phyloP scores from a whole-genome alignment of 306 rosid species.

The Psophocarpus tetragonolobus region DNA sequence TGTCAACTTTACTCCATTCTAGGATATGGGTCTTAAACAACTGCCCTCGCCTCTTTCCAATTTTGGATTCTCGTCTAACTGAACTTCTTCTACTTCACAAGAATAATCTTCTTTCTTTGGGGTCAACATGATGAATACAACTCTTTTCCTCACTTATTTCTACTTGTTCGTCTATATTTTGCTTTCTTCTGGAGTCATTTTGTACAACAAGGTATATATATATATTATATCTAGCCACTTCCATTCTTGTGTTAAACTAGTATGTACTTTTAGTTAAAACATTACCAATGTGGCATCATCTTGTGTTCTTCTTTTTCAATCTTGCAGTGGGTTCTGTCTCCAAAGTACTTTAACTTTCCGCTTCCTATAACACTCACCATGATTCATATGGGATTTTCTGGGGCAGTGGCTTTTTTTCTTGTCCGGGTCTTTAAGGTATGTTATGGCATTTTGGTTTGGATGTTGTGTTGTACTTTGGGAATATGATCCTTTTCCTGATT shows the following conservation, averaged over 20 bases:
- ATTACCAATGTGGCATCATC: not conserved
- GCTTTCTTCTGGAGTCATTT: slow-evolving; percentile 90
- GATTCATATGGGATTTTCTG: slow-evolving; percentile 99
- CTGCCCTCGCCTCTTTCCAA: not conserved
- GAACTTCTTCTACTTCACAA: not conserved
- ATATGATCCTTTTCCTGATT: slow-evolving; percentile 12
- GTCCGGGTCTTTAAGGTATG: slow-evolving; percentile 92
- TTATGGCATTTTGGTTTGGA: not conserved
- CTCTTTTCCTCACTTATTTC: slow-evolving; percentile 78
- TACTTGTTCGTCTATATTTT: slow-evolving; percentile 79
- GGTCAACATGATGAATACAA: slow-evolving; percentile 61
- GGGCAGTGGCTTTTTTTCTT: slow-evolving; percentile 81
- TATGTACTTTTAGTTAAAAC: not conserved
- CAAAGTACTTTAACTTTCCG: slow-evolving; percentile 90
- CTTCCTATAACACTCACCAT: slow-evolving; percentile 90
- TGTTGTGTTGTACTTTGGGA: not conserved
- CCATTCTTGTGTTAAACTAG: not conserved
- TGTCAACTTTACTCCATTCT: not conserved
- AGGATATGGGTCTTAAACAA: slow-evolving; percentile 9
- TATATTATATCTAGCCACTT: not conserved
- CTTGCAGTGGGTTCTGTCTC: slow-evolving; percentile 96
- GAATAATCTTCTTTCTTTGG: not conserved
- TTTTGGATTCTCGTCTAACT: slow-evolving; percentile 4
- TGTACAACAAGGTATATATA: slow-evolving; percentile 79
- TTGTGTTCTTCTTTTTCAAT: not conserved